Evolutionary conservation across 352 stramenopile species (phyloP).

Genomic region (Bremia lactucae): DNA sequence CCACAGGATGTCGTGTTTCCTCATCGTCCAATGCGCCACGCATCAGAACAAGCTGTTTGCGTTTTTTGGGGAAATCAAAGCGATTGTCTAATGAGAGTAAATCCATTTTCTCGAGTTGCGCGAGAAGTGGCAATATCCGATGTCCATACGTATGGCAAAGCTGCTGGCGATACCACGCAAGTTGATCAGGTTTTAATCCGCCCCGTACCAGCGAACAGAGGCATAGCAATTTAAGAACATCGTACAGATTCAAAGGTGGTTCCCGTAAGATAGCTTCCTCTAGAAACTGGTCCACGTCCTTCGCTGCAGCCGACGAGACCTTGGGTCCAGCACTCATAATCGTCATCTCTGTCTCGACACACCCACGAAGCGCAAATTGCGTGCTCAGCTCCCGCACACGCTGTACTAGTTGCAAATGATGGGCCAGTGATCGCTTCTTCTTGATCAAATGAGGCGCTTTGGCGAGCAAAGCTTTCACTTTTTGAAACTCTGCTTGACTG

Average conservation of each 20-base stretch:
- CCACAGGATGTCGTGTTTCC: slow-evolving; percentile 30
- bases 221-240: slow-evolving; percentile 69
- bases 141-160: slow-evolving; percentile 80
- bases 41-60: slow-evolving; percentile 33
- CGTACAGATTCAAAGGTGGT: slow-evolving; percentile 53
- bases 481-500: slow-evolving; percentile 24
- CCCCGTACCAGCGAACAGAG: slow-evolving; percentile 61
- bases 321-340: slow-evolving; percentile 58
- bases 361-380: slow-evolving; percentile 43
- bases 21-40: slow-evolving; percentile 36
- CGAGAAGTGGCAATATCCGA: slow-evolving; percentile 47
- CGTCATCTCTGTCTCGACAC: slow-evolving; percentile 72
- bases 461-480: slow-evolving; percentile 36
- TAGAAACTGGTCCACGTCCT: slow-evolving; percentile 55
- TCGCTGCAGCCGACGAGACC: slow-evolving; percentile 23
- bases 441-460: slow-evolving; percentile 68
- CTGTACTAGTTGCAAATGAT: slow-evolving; percentile 58
- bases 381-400: slow-evolving; percentile 49
- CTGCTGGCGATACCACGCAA: slow-evolving; percentile 61
- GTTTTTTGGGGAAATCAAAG: slow-evolving; percentile 49
- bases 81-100: slow-evolving; percentile 46
- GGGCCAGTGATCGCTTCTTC: slow-evolving; percentile 52
- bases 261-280: slow-evolving; percentile 62
- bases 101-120: slow-evolving; percentile 67
- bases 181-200: slow-evolving; percentile 41